Base-by-base conservation (phyloP, 169 alveolate genomes). In the Babesia ovata region DNA sequence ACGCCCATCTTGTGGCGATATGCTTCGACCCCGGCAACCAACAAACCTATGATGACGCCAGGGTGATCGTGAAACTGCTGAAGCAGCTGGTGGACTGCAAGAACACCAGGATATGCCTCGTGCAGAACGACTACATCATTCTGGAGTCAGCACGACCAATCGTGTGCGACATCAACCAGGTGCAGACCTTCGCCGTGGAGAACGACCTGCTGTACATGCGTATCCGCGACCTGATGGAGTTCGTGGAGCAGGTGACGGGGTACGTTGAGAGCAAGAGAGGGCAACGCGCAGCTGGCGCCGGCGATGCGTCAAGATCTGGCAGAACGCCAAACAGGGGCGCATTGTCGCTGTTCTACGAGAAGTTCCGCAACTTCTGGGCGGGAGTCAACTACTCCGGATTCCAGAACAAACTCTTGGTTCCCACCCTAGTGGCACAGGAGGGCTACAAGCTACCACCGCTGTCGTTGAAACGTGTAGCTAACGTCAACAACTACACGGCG, bases 271-370 rank as follows among this genome's bases (percentile, higher is more conserved):
- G 74, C 53, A 81, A 81, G 66, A 66, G 56, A 61, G 49, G 73
- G 48, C 77, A 67, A 21, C 62, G 84, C 29, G 16, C 71, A 17
- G 54, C 63, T n/a, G 36, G 67, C 21, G 12, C 57, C 2, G 44
- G 52, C 24, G 76, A 67, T 4, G 44, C 22, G 0, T 53, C 76
- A 0, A 10, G 7, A 4, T 62, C 71, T 13, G 71, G 59, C 33
- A 12, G 76, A n/a, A 44, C 48, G 21, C n/a, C 76, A 1, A 67
- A 26, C 39, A 65, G 63, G 29, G 67, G 87, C 63, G 67, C 89
- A 0, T 22, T 84, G 53, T 82, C 93, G 21, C 56, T 75, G 21
- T 86, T 86, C 65, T 88, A 88, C 78, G 91, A 88, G 70, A 78
- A 81, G 65, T 86, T 88, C 78, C 79, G 90, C 12, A 62, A 42